Percentiles rank a stretch among this genome's conserved stretches.
phyloP scores from a whole-genome alignment of 1,284 basidiomycete species.

The Coriolopsis trogii region DNA sequence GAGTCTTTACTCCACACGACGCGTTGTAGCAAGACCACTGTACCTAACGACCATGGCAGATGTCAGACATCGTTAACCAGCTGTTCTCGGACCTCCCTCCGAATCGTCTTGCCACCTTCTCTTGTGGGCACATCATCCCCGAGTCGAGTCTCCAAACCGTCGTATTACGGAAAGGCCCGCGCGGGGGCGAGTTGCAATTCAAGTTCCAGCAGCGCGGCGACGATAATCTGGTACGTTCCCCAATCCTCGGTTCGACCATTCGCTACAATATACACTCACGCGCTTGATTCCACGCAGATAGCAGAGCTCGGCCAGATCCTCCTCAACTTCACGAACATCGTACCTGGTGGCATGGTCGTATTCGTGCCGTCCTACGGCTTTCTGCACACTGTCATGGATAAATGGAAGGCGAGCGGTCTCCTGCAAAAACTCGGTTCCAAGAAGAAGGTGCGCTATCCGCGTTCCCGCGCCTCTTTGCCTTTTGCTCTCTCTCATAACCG shows the following conservation, averaged over 20 bases:
- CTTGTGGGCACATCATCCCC: slow-evolving; percentile 94
- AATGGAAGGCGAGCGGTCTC: slow-evolving; percentile 70
- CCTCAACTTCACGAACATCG: slow-evolving; percentile 75
- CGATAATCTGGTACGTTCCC: slow-evolving; percentile 55
- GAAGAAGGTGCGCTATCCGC: slow-evolving; percentile 64
- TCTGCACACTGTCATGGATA: slow-evolving; percentile 65
- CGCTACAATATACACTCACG: too few relatives aligned
- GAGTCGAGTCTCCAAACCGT: slow-evolving; percentile 78
- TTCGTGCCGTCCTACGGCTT: slow-evolving; percentile 95
- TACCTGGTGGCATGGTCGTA: slow-evolving; percentile 90
- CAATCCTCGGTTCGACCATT: too few relatives aligned
- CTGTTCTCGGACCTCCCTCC: slow-evolving; percentile 73
- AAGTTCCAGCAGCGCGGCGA: slow-evolving; percentile 83
- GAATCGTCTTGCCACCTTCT: slow-evolving; percentile 76
- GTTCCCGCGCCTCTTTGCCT: neutral
- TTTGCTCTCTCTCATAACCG: neutral
- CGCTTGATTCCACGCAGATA: slow-evolving; percentile 63
- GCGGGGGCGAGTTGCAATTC: slow-evolving; percentile 79
- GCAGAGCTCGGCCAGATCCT: slow-evolving; percentile 86
- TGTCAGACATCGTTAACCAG: slow-evolving; percentile 87
- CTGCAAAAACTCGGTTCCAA: slow-evolving; percentile 66
- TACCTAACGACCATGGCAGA: slow-evolving; percentile 46
- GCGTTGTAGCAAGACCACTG: too few relatives aligned
- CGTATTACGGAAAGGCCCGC: slow-evolving; percentile 79
- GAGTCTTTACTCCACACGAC: slow-evolving; percentile 22